Conservation (phyloP, 1,284 basidiomycete genomes). For the Exsudoporus floridanus region DNA sequence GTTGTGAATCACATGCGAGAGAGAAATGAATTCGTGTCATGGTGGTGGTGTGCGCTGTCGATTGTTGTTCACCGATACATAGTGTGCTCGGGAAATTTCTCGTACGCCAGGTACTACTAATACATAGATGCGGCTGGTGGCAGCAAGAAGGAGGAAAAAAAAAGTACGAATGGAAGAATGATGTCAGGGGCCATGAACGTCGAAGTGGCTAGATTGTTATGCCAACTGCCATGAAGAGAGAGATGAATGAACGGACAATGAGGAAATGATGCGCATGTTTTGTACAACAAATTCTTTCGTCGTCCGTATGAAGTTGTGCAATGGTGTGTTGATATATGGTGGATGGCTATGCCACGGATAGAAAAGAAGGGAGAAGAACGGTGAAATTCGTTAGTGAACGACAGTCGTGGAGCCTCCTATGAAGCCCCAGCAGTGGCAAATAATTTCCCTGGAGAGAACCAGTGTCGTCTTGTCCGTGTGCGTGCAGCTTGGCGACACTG, state of each 20-base stretch:
- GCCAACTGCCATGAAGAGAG: conserved; percentile 19
- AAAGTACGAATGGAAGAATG: conserved; percentile 5
- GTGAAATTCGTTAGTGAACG: conserved; percentile 13
- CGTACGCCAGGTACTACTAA: conserved; percentile 43
- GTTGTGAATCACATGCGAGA: conserved; percentile 13
- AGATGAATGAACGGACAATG: conserved; percentile 21
- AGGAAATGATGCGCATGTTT: conserved; percentile 15
- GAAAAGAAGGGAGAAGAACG: conserved; percentile 5
- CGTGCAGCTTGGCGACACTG: conserved; percentile 42
- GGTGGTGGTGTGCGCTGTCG: conserved; percentile 4
- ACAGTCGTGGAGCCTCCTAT: conserved; percentile 25
- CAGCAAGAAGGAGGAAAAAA: conserved; percentile 16
- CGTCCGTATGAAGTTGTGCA: conserved; percentile 14
- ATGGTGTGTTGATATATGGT: conserved; percentile 2
- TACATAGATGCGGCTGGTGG: conserved; percentile 36
- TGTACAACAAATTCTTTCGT: conserved; percentile 27
- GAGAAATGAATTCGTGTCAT: conserved; percentile 5
- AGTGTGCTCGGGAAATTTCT: conserved; percentile 10
- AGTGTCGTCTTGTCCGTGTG: conserved; percentile 52
- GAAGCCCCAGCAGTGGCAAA: conserved; percentile 46
- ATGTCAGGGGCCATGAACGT: conserved; percentile 24
- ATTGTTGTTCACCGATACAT: conserved; percentile 23
- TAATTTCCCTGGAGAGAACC: conserved; percentile 58
- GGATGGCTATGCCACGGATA: conserved; percentile 7
- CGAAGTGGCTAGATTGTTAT: conserved; percentile 26